phyloP scores from a whole-genome alignment of 805 yeast species.

The Debaryomyces hansenii region DNA sequence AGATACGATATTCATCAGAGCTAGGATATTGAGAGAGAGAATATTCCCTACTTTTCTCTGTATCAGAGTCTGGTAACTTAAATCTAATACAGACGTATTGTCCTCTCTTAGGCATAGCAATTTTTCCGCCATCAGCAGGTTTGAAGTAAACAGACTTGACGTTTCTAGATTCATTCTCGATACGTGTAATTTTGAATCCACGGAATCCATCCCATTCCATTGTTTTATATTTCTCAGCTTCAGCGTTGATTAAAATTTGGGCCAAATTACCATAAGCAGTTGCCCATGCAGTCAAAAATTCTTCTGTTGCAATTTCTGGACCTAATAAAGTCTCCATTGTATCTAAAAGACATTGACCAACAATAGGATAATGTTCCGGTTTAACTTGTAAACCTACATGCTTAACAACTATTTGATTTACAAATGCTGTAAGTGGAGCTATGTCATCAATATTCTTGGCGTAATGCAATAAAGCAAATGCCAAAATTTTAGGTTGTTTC shows the following conservation, averaged over 20 bases:
- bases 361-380: constrained; percentile 67
- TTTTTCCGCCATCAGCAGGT: constrained; percentile 39
- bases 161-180: constrained; percentile 44
- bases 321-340: constrained; percentile 59
- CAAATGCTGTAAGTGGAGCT: constrained; percentile 51
- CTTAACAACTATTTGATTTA: constrained; percentile 59
- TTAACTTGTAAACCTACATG: constrained; percentile 64
- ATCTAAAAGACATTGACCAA: constrained; percentile 55
- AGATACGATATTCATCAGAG: constrained; percentile 49
- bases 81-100: constrained; percentile 44
- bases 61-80: constrained; percentile 32
- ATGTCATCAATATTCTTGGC: constrained; percentile 64
- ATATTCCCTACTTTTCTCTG: constrained; percentile 56
- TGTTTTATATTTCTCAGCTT: constrained; percentile 44
- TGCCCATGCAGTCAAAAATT: constrained; percentile 62
- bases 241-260: constrained; percentile 56
- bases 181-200: constrained; percentile 44
- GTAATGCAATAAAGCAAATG: constrained; percentile 58
- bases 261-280: constrained; percentile 67
- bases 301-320: constrained; percentile 54
- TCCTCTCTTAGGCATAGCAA: constrained; percentile 39
- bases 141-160: constrained; percentile 53
- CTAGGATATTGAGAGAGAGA: constrained; percentile 46
- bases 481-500: constrained; percentile 64
- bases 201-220: constrained; percentile 60